Evolutionary conservation across 2,329 filamentous ascomycete genomes (phyloP).

Genomic region (Botrytis elliptica): DNA sequence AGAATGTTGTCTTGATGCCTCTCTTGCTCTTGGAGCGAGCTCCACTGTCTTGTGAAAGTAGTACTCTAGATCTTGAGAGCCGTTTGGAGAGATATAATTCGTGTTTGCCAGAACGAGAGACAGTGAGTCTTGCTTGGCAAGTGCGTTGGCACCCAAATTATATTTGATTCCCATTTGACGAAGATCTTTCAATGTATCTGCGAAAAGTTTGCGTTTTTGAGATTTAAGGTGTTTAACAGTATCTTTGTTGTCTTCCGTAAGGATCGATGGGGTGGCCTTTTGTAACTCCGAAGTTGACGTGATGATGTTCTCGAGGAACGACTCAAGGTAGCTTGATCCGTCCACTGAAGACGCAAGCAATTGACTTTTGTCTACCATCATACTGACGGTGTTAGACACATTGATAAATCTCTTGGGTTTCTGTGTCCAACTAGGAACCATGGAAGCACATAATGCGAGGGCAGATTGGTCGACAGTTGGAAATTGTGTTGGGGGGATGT

Average conservation of each 20-base stretch:
- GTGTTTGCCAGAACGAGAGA: slow-evolving; percentile 66
- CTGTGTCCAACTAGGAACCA: slow-evolving; percentile 44
- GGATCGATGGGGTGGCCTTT: slow-evolving; percentile 75
- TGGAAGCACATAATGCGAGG: slow-evolving; percentile 31
- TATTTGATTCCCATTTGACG: slow-evolving; percentile 86
- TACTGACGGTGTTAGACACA: slow-evolving; percentile 64
- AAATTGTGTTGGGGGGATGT: slow-evolving; percentile 19
- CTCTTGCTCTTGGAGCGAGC: slow-evolving; percentile 65
- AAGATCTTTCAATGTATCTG: slow-evolving; percentile 79
- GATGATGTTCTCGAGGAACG: slow-evolving; percentile 68
- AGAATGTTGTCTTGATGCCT: slow-evolving; percentile 69
- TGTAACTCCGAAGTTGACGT: slow-evolving; percentile 70
- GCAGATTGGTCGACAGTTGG: slow-evolving; percentile 35
- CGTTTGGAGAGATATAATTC: slow-evolving; percentile 40
- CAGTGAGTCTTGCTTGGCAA: slow-evolving; percentile 71
- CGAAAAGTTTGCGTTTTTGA: slow-evolving; percentile 85
- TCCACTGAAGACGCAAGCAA: slow-evolving; percentile 53
- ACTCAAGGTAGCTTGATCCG: slow-evolving; percentile 58
- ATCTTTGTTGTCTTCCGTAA: slow-evolving; percentile 85
- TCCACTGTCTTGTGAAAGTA: slow-evolving; percentile 80
- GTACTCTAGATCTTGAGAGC: slow-evolving; percentile 50
- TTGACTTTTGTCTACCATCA: slow-evolving; percentile 66
- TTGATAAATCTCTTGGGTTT: slow-evolving; percentile 69
- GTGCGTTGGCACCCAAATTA: slow-evolving; percentile 72
- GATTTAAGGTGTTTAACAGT: slow-evolving; percentile 85